Conservation (phyloP, 306 rosid genomes). For the Fragaria vesca region DNA sequence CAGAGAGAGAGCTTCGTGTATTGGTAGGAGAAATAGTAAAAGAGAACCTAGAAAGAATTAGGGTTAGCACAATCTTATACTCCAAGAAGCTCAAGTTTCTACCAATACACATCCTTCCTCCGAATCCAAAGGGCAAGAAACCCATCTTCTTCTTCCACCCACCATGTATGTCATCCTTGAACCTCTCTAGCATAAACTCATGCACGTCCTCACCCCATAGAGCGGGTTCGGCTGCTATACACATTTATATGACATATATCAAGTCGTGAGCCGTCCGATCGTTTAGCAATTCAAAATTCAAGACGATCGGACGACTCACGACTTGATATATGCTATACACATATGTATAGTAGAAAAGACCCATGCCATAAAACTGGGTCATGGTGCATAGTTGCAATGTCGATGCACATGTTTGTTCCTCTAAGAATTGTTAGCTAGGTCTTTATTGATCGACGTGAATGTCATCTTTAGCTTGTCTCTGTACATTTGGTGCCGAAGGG, state of each 20-base stretch:
- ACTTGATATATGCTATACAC: too few species aligned
- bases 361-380: too few species aligned
- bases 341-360: too few species aligned
- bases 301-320: too few species aligned
- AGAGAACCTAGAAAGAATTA: slow-evolving; percentile 63
- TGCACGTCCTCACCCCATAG: slow-evolving; percentile 3
- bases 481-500: slow-evolving; percentile 80
- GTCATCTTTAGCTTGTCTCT: slow-evolving; percentile 73
- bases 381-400: too few species aligned
- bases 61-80: slow-evolving; percentile 61
- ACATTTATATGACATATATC: too few species aligned
- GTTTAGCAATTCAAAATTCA: too few species aligned
- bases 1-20: too few species aligned
- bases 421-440: slow-evolving; percentile 38
- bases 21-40: slow-evolving; percentile 43
- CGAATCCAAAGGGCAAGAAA: slow-evolving; percentile 77
- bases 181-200: slow-evolving; percentile 71
- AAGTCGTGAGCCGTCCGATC: too few species aligned
- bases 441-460: slow-evolving; percentile 35
- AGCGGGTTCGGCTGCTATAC: too few species aligned
- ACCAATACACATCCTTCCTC: slow-evolving; percentile 89
- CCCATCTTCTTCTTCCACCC: slow-evolving; percentile 87
- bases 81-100: slow-evolving; percentile 68
- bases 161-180: slow-evolving; percentile 49
- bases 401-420: too few species aligned